Evolutionary conservation across 768 basidiomycete genomes (phyloP).

Genomic region (Suillus variegatus): DNA sequence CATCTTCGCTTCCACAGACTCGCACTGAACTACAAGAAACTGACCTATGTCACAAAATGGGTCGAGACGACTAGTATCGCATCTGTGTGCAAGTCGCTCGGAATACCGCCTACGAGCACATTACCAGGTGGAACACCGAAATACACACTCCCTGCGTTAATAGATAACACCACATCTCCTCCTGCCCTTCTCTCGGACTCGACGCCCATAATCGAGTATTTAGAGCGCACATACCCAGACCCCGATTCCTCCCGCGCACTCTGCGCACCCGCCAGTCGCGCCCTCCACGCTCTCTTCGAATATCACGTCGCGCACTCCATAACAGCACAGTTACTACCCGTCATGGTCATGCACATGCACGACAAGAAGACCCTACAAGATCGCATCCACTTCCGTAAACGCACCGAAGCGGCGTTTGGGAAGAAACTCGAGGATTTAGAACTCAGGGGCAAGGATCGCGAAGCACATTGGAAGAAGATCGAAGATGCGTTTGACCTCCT

Average conservation of each 20-base stretch:
- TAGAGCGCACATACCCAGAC: slow-evolving; percentile 30
- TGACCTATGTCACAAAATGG: slow-evolving; percentile 30
- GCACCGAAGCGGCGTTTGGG: slow-evolving; percentile 16
- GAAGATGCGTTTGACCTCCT: slow-evolving; percentile 18
- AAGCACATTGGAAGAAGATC: slow-evolving; percentile 24
- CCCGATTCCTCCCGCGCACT: slow-evolving; percentile 16
- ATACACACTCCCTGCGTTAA: slow-evolving; percentile 36
- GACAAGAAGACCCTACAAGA: slow-evolving; percentile 21
- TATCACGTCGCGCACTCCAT: slow-evolving; percentile 19
- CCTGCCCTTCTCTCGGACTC: slow-evolving; percentile 34
- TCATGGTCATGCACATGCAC: slow-evolving; percentile 24
- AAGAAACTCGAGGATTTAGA: slow-evolving; percentile 14
- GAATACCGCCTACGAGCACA: slow-evolving; percentile 27
- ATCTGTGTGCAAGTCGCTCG: slow-evolving; percentile 21
- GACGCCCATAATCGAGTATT: slow-evolving; percentile 36
- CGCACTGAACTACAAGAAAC: slow-evolving; percentile 30
- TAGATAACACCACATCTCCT: slow-evolving; percentile 18
- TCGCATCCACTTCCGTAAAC: slow-evolving; percentile 19
- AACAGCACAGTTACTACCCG: slow-evolving; percentile 15
- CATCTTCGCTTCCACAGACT: slow-evolving; percentile 12
- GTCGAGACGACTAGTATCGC: slow-evolving; percentile 27
- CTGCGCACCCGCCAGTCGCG: slow-evolving; percentile 21
- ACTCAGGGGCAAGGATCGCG: slow-evolving; percentile 22
- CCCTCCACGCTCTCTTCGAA: slow-evolving; percentile 27
- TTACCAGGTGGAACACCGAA: slow-evolving; percentile 27